phyloP scores from a whole-genome alignment of 2,329 filamentous ascomycete species.

The Cordyceps cateniannulata region DNA sequence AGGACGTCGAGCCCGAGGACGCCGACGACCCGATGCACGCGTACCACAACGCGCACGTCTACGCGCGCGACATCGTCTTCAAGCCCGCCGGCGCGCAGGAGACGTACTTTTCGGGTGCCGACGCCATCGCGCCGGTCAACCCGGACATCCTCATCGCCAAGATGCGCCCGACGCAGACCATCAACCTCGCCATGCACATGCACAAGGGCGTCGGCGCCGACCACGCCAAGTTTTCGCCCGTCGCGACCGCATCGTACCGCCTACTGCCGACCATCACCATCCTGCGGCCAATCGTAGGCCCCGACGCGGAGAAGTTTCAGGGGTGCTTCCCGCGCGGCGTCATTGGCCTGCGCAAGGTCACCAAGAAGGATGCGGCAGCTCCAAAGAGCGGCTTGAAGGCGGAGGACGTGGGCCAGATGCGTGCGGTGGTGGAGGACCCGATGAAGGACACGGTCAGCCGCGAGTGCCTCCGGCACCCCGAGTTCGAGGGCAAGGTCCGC shows the following conservation, averaged over 20 bases:
- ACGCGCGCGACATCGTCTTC: constrained; percentile 72
- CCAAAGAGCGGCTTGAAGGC: constrained; percentile 63
- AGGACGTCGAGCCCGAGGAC: constrained; percentile 62
- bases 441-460: constrained; percentile 95
- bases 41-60: constrained; percentile 80
- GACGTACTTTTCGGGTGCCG: constrained; percentile 60
- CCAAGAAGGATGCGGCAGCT: constrained; percentile 56
- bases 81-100: constrained; percentile 67
- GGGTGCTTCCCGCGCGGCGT: constrained; percentile 86
- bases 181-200: constrained; percentile 84
- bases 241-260: constrained; percentile 89
- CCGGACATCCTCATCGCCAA: constrained; percentile 94
- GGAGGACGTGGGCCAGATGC: constrained; percentile 69
- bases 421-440: constrained; percentile 79
- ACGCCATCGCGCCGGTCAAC: constrained; percentile 70
- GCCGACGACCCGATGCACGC: constrained; percentile 66
- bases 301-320: constrained; percentile 82
- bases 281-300: constrained; percentile 72
- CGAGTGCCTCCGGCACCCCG: constrained; percentile 83
- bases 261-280: constrained; percentile 86
- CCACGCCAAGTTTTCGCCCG: constrained; percentile 95
- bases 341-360: constrained; percentile 70
- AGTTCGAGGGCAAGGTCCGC: constrained; percentile 94
- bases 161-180: constrained; percentile 81
- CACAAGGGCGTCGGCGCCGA: constrained; percentile 88